phyloP scores from a whole-genome alignment of 2,329 filamentous ascomycete genomes.

The Paramyrothecium sp. region DNA sequence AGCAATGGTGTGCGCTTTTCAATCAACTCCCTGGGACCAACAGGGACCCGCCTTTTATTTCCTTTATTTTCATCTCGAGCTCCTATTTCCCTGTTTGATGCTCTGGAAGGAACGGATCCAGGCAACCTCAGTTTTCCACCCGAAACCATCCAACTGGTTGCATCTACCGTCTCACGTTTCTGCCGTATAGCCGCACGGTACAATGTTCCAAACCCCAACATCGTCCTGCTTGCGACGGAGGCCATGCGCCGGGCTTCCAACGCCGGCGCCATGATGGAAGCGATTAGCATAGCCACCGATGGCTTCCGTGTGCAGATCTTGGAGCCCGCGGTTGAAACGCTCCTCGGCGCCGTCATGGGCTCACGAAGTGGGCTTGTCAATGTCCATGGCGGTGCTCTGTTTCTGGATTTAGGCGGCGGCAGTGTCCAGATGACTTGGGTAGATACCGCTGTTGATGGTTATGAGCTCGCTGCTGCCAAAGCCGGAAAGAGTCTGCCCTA shows the following conservation, averaged over 20 bases:
- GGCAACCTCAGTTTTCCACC: conserved; percentile 41
- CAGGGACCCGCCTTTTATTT: conserved; percentile 68
- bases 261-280: conserved; percentile 61
- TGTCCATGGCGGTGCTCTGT: conserved; percentile 64
- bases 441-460: conserved; percentile 44
- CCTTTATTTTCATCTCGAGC: conserved; percentile 78
- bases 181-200: conserved; percentile 68
- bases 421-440: conserved; percentile 66
- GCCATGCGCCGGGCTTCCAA: conserved; percentile 82
- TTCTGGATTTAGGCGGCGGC: conserved; percentile 82
- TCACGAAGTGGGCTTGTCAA: conserved; percentile 71
- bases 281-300: conserved; percentile 58
- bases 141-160: conserved; percentile 63
- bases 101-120: conserved; percentile 53
- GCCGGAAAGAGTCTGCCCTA: conserved; percentile 59
- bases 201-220: conserved; percentile 61
- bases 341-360: conserved; percentile 75
- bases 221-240: conserved; percentile 82
- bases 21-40: conserved; percentile 75
- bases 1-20: conserved; percentile 95
- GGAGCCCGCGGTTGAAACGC: conserved; percentile 76
- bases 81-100: conserved; percentile 84
- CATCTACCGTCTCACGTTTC: conserved; percentile 68
- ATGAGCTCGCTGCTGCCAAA: conserved; percentile 52
- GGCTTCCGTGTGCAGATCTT: conserved; percentile 72